These are phyloP conservation scores for Cupressus sempervirens DNA, from an alignment of 75 land plant species.

Conservation along the genomic window DNA sequence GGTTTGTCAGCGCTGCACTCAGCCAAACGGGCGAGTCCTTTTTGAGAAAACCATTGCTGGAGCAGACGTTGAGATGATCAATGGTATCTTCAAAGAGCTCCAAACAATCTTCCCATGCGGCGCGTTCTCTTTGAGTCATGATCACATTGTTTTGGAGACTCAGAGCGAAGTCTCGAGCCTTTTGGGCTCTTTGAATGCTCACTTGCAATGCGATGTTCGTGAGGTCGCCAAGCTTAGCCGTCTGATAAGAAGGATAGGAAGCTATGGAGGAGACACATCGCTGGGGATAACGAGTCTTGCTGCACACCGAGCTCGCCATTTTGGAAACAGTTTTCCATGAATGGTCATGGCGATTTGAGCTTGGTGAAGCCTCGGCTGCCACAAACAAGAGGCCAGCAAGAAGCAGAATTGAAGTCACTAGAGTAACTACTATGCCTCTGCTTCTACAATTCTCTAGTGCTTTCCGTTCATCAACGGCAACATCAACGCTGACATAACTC, in stretches of 20 bases:
- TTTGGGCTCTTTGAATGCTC: neutral
- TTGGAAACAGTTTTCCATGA: neutral
- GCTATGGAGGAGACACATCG: neutral
- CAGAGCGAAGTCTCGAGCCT: neutral
- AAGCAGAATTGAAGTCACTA: neutral
- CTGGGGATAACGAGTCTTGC: neutral
- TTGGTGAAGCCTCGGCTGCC: neutral
- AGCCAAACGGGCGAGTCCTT: neutral
- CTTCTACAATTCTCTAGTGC: neutral
- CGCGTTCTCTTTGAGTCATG: neutral
- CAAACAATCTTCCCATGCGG: neutral
- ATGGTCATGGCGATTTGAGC: neutral
- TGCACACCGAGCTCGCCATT: neutral
- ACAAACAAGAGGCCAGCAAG: neutral
- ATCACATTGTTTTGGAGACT: neutral
- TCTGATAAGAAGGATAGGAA: neutral
- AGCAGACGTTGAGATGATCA: neutral
- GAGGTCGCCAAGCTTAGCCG: neutral
- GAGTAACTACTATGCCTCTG: neutral
- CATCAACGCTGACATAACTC: neutral
- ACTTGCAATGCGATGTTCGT: neutral
- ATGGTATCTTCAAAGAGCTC: neutral
- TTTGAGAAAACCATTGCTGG: neutral
- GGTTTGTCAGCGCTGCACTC: constrained; percentile 2
- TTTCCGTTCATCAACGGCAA: neutral